Evolutionary conservation across 257 asterid species (phyloP), one percentile per base, ranked within the genome.

Genomic region (Primulina eburnea): DNA sequence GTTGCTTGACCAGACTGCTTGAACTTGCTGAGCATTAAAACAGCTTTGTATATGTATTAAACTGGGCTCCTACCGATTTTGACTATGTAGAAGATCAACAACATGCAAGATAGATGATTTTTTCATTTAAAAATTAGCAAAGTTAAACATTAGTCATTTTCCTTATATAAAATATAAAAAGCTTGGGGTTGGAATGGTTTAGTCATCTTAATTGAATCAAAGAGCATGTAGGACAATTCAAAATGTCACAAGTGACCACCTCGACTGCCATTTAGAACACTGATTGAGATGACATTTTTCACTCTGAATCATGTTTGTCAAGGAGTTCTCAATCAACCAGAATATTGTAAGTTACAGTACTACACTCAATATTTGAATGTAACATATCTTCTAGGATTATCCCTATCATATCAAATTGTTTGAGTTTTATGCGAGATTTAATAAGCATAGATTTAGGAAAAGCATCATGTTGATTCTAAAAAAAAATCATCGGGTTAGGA

Each of bases 1-100:
- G 72, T 75, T 68, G 97, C 95, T 70, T 87, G 83, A 69, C 80
- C 72, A 50, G 97, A 88, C 81, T 87, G 91, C 81, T 79, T 84
- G 87, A 95, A 86, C 77, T 87, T 93, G 53, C 97, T 95, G 20
- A 93, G 92, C 99, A 90, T 89, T 60, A 87, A 69, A 93, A 73
- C 47, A 93, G 77, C 84, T 86, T 90, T n/a, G 7, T 71, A 76
- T 90, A 93, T 17, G 96, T 86, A 76, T 80, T 89, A 60, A 82
- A 55, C 88, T 81, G 28, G 97, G 89, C 78, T 82, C 84, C 60
- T 93, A 93, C 99, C 96, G 89, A n/a, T n/a, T 89, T 63, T 93
- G 99, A 83, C 81, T 83, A 37, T 95, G 94, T 26, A 93, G 90
- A 77, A 93, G 97, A 61, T 77, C 78, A 26, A 93, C 97, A 90